These are phyloP conservation scores for Umbellularia californica DNA, from an alignment of 164 flowering plant species.

Conservation along the genomic window DNA sequence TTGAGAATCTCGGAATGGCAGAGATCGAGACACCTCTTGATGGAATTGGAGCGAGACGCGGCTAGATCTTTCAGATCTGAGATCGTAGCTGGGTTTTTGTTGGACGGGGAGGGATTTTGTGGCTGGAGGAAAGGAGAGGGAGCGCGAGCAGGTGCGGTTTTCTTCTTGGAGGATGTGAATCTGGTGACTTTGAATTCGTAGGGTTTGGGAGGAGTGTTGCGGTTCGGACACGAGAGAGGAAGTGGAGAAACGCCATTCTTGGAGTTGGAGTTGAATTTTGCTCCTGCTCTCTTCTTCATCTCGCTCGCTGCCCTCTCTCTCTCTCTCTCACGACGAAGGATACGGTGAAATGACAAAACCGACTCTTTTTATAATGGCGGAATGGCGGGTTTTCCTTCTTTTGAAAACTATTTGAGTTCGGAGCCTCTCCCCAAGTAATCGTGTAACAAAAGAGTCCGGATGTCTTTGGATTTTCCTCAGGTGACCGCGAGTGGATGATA, in stretches of 20 bases:
- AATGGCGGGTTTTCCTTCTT: too few species aligned
- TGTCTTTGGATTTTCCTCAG: too few species aligned
- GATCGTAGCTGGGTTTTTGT: slow-evolving; percentile 29
- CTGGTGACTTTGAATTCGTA: slow-evolving; percentile 8
- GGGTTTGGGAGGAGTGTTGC: slow-evolving; percentile 7
- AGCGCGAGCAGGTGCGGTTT: background rate
- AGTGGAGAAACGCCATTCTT: background rate
- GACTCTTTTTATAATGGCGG: too few species aligned
- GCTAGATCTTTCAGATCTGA: slow-evolving; percentile 57
- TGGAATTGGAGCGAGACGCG: slow-evolving; percentile 41
- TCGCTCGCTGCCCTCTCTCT: background rate
- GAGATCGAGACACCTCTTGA: slow-evolving; percentile 56
- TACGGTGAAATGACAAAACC: background rate
- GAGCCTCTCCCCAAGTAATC: too few species aligned
- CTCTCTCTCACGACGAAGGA: background rate
- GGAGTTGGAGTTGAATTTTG: background rate
- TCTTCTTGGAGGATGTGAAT: slow-evolving; percentile 2
- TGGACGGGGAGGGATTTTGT: slow-evolving; percentile 16
- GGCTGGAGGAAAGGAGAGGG: slow-evolving; percentile 6
- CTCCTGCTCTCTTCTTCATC: slow-evolving; percentile 4
- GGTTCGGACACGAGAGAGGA: background rate
- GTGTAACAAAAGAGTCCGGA: too few species aligned
- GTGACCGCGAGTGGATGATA: too few species aligned
- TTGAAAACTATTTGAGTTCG: too few species aligned
- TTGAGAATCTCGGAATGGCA: slow-evolving; percentile 62